Conservation (phyloP, 1,284 basidiomycete species). For the Cutaneotrichosporon spelunceum region DNA sequence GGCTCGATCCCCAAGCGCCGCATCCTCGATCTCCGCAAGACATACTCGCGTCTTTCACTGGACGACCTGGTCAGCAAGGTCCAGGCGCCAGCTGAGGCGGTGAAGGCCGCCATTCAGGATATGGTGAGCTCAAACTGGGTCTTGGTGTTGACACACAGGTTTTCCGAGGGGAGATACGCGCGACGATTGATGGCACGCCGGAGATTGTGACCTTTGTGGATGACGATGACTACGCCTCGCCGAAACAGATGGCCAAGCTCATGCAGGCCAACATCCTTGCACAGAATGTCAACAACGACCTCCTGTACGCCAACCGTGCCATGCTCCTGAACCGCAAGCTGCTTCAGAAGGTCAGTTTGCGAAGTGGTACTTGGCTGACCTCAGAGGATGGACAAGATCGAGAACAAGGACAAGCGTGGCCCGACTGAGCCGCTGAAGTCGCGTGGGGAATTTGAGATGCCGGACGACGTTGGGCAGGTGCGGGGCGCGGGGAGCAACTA, state of each 20-base stretch:
- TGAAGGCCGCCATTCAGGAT: constrained; percentile 22
- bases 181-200: constrained; percentile 20
- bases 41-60: constrained; percentile 37
- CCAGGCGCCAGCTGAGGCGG: constrained; percentile 10
- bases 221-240: constrained; percentile 25
- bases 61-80: constrained; percentile 31
- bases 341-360: constrained; percentile 35
- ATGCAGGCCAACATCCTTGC: constrained; percentile 22
- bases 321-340: constrained; percentile 34
- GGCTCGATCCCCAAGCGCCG: constrained; percentile 32
- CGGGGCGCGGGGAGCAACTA: constrained; percentile 25
- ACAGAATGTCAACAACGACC: constrained; percentile 26
- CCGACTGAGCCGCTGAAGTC: constrained; percentile 8
- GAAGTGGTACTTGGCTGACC: background rate
- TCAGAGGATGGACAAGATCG: constrained; percentile 16
- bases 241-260: constrained; percentile 22
- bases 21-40: constrained; percentile 34
- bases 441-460: background rate
- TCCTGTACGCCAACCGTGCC: constrained; percentile 26
- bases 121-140: constrained; percentile 31
- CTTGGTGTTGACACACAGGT: constrained; percentile 20
- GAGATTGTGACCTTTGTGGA: constrained; percentile 37
- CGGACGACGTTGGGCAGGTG: constrained; percentile 14
- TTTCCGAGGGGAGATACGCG: constrained; percentile 23
- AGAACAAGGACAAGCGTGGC: constrained; percentile 14